Conservation (phyloP, 768 basidiomycete species). For the Imleria badia region DNA sequence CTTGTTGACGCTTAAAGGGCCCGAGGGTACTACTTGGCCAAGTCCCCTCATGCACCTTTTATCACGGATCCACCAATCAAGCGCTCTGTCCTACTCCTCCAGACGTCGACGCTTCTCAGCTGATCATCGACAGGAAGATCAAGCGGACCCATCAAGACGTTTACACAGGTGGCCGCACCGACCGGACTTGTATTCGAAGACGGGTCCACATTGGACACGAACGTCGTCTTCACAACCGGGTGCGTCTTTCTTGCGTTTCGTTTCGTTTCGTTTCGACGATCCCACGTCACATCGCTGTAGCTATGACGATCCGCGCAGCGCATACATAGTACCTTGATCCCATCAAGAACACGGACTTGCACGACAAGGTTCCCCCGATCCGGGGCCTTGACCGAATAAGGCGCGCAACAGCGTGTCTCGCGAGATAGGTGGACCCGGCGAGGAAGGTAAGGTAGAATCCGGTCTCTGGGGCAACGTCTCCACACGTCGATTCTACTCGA, state of each 20-base stretch:
- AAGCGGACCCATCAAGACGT: slow-evolving; percentile 34
- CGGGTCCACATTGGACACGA: slow-evolving; percentile 39
- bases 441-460: slow-evolving; percentile 7
- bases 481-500: too few relatives aligned
- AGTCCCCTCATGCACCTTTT: too few relatives aligned
- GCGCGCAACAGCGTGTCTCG: slow-evolving; percentile 35
- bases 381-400: slow-evolving; percentile 30
- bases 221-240: slow-evolving; percentile 31
- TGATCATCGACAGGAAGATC: slow-evolving; percentile 45
- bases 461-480: slow-evolving; percentile 59
- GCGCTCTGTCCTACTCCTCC: neutral
- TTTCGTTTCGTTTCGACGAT: neutral
- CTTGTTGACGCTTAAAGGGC: slow-evolving; percentile 43
- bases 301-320: slow-evolving; percentile 5
- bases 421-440: slow-evolving; percentile 42
- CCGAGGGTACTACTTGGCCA: too few relatives aligned
- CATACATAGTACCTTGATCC: neutral
- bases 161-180: slow-evolving; percentile 22
- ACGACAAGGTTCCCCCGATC: neutral
- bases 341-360: neutral
- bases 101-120: slow-evolving; percentile 39
- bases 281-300: too few relatives aligned
- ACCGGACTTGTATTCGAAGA: slow-evolving; percentile 9
- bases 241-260: neutral
- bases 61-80: too few relatives aligned